Evolutionary conservation across 139 green algal genomes (phyloP).

Genomic region (Klebsormidium nitens): DNA sequence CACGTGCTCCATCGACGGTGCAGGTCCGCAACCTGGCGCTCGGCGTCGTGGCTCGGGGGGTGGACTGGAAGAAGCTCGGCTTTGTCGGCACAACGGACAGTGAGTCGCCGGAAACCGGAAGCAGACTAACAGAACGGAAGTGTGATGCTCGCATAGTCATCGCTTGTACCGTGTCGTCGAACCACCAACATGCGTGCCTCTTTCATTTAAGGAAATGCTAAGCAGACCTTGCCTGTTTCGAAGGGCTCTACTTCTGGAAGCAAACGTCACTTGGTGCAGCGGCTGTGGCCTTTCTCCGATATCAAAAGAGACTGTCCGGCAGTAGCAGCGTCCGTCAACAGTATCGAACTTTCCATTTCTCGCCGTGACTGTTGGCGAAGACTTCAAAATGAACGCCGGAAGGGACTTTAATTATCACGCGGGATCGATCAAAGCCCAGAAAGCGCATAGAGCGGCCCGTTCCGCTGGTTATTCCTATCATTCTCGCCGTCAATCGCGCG

Average conservation of each 20-base stretch:
- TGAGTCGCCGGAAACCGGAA: neutral
- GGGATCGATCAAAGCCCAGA: too few species aligned
- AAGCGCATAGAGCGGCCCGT: neutral
- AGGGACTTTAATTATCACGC: neutral
- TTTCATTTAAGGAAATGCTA: neutral
- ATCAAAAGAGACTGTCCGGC: too few species aligned
- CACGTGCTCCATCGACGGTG: neutral
- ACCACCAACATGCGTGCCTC: neutral
- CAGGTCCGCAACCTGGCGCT: slow-evolving; percentile 63
- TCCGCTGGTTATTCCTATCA: neutral
- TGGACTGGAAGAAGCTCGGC: slow-evolving; percentile 43
- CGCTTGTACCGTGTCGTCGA: neutral
- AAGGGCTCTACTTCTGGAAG: neutral
- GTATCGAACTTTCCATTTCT: neutral
- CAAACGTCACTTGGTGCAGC: neutral
- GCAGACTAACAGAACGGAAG: too few species aligned
- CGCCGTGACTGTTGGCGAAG: neutral
- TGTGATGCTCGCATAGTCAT: neutral
- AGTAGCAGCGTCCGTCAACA: too few species aligned
- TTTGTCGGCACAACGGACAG: slow-evolving; percentile 17
- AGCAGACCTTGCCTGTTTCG: neutral
- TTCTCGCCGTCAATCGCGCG: neutral
- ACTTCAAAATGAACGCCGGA: slow-evolving; percentile 5
- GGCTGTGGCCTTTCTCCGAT: too few species aligned
- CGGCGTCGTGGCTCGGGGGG: slow-evolving; percentile 63